phyloP scores from a whole-genome alignment of 805 yeast species.

The Lipomyces orientalis region DNA sequence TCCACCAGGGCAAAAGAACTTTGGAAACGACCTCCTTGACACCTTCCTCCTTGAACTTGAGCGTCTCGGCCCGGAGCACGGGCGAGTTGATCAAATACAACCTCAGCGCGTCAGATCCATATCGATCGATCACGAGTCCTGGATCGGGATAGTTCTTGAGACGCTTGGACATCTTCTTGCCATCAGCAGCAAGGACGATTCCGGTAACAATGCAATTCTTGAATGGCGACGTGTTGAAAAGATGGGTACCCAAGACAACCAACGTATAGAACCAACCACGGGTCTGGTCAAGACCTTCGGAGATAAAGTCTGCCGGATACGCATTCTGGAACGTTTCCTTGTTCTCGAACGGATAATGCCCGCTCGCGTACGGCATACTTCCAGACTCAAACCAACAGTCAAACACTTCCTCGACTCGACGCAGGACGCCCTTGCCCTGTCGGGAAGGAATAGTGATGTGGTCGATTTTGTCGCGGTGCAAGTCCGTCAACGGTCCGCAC shows the following conservation, averaged over 20 bases:
- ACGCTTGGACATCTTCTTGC: conserved; percentile 99
- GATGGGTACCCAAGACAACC: conserved; percentile 92
- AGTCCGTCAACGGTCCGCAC: conserved; percentile 71
- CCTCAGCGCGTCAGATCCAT: conserved; percentile 98
- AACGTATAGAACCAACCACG: conserved; percentile 99
- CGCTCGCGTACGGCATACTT: conserved; percentile 97
- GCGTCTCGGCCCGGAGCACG: conserved; percentile 92
- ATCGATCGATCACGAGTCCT: conserved; percentile 72
- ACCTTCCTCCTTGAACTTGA: conserved; percentile 98
- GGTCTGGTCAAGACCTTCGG: conserved; percentile 99
- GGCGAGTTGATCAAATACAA: conserved; percentile 96
- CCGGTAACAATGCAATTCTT: conserved; percentile 95
- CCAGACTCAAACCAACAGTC: conserved; percentile 99
- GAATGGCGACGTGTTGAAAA: conserved; percentile 91
- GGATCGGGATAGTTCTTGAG: conserved; percentile 99
- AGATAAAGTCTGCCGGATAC: conserved; percentile 97
- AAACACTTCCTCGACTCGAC: conserved; percentile 94
- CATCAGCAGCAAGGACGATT: conserved; percentile 95
- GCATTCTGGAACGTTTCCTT: conserved; percentile 68
- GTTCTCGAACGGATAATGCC: conserved; percentile 95
- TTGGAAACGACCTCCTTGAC: conserved; percentile 96
- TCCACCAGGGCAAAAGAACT: conserved; percentile 98
- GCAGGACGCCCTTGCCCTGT: conserved; percentile 83
- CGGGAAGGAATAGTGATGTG: conserved; percentile 90
- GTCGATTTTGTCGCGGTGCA: conserved; percentile 94